phyloP scores from a whole-genome alignment of 2,329 filamentous ascomycete genomes.

The Cercospora citrullina region DNA sequence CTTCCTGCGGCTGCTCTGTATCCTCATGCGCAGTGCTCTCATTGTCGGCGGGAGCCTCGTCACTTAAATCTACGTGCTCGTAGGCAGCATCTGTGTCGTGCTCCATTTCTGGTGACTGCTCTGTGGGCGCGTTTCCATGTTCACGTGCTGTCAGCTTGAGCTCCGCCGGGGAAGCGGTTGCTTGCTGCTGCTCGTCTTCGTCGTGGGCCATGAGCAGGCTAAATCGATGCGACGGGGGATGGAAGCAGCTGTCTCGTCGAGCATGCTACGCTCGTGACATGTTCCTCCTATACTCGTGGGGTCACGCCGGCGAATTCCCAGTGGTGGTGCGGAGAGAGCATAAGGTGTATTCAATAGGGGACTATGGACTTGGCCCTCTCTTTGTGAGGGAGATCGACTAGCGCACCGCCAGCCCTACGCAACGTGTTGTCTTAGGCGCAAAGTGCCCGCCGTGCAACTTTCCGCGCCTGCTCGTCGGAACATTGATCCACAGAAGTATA shows the following conservation, averaged over 20 bases:
- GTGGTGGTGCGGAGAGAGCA: neutral
- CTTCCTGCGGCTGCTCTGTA: constrained; percentile 16
- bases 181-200: constrained; percentile 32
- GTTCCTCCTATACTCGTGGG: neutral
- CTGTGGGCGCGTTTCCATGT: neutral
- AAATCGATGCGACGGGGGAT: constrained; percentile 11
- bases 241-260: constrained; percentile 5
- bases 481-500: neutral
- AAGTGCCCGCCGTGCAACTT: neutral
- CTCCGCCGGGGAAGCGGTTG: constrained; percentile 13
- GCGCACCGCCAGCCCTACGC: constrained; percentile 4
- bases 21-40: constrained; percentile 14
- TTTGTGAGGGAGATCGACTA: constrained; percentile 7
- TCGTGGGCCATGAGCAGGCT: constrained; percentile 36
- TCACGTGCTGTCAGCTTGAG: constrained; percentile 7
- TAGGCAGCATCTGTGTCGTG: constrained; percentile 3
- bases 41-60: constrained; percentile 11
- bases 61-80: constrained; percentile 10
- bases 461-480: neutral
- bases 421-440: neutral
- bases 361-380: constrained; percentile 3
- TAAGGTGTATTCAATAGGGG: constrained; percentile 3
- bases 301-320: neutral
- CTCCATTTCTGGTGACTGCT: constrained; percentile 9
- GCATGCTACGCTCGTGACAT: constrained; percentile 21